A percentile compares a stretch with the other conserved stretches of the same genome.
Evolutionary conservation across 2,329 filamentous ascomycete genomes (phyloP).

Genomic region (Aspergillus felis): DNA sequence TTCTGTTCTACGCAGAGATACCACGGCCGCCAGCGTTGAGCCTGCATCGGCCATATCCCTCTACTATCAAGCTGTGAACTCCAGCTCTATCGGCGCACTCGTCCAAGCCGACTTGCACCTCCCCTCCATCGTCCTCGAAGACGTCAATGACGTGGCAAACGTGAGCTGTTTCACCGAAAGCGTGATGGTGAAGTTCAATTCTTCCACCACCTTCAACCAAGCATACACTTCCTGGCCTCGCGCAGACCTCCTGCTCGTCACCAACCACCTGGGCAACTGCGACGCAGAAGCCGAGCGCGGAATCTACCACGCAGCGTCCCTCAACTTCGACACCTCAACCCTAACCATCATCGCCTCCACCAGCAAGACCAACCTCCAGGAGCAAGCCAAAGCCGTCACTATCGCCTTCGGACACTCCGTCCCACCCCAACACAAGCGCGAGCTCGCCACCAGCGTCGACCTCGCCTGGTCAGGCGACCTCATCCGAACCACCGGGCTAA

Average conservation of each 20-base stretch:
- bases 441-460: not conserved
- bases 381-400: not conserved
- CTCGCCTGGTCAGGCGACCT: not conserved
- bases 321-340: not conserved
- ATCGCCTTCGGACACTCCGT: not conserved
- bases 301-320: not conserved
- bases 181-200: not conserved
- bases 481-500: not conserved
- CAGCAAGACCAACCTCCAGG: not conserved
- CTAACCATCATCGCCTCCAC: not conserved
- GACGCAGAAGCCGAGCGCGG: not conserved
- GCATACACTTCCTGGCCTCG: not conserved
- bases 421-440: not conserved
- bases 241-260: not conserved
- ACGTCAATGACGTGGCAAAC: not conserved
- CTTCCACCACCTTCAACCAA: not conserved
- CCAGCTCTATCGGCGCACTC: not conserved
- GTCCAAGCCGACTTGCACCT: not conserved
- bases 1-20: not conserved
- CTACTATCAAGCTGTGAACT: not conserved
- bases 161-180: not conserved
- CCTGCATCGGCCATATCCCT: not conserved
- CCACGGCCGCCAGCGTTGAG: not conserved
- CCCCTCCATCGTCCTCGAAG: not conserved
- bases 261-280: not conserved